phyloP scores from a whole-genome alignment of 1,139 yeast species.

The Geotrichum histeridarum region DNA sequence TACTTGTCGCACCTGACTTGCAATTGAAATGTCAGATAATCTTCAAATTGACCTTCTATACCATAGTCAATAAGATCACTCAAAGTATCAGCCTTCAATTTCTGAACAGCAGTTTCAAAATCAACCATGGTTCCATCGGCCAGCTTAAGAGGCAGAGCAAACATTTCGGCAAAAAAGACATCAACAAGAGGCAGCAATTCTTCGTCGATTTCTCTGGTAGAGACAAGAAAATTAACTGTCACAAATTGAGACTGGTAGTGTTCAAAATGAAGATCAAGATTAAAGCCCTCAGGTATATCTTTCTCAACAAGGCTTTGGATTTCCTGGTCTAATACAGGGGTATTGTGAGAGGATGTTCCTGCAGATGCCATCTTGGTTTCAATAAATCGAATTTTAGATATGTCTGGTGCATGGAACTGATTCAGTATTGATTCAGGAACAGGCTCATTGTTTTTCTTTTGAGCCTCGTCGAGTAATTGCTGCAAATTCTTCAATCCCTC shows the following conservation, averaged over 20 bases:
- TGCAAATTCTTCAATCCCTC: slow-evolving; percentile 55
- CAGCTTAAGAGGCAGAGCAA: slow-evolving; percentile 65
- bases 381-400: slow-evolving; percentile 68
- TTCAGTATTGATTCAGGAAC: slow-evolving; percentile 66
- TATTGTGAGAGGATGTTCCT: slow-evolving; percentile 37
- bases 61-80: slow-evolving; percentile 50
- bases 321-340: slow-evolving; percentile 16
- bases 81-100: slow-evolving; percentile 68
- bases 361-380: slow-evolving; percentile 58
- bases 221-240: slow-evolving; percentile 59
- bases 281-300: slow-evolving; percentile 48
- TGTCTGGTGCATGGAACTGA: slow-evolving; percentile 66
- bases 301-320: slow-evolving; percentile 33
- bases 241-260: slow-evolving; percentile 75
- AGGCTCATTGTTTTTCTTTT: slow-evolving; percentile 59
- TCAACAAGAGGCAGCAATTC: slow-evolving; percentile 61
- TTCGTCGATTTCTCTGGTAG: slow-evolving; percentile 57
- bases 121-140: slow-evolving; percentile 57
- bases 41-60: slow-evolving; percentile 57
- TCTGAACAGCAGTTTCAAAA: slow-evolving; percentile 69
- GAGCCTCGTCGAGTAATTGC: slow-evolving; percentile 54
- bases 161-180: slow-evolving; percentile 55
- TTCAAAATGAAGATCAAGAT: slow-evolving; percentile 74
- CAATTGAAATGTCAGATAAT: slow-evolving; percentile 49
- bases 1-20: slow-evolving; percentile 63